These are phyloP conservation scores for Aspergillus incahuasiensis DNA, from an alignment of 495 filamentous ascomycete species.

Conservation along the genomic window DNA sequence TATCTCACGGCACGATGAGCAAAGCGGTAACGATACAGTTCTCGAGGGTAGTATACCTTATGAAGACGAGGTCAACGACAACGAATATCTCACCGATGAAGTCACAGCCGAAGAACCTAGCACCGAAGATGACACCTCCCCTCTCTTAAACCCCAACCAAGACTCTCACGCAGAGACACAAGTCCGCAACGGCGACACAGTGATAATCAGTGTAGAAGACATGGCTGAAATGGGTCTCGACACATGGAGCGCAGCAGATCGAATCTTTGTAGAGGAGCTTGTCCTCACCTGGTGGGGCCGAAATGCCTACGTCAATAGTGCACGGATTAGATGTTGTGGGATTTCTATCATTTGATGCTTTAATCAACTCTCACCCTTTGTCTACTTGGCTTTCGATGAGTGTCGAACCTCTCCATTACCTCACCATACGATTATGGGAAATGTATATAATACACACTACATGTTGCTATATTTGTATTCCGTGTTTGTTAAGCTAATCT, in stretches of 20 bases:
- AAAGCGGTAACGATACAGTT: slow-evolving; percentile 43
- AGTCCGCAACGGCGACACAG: slow-evolving; percentile 24
- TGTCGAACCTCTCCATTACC: neutral
- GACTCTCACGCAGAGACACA: neutral
- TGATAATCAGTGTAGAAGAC: slow-evolving; percentile 63
- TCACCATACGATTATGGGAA: neutral
- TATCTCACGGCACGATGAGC: slow-evolving; percentile 52
- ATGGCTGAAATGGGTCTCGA: slow-evolving; percentile 80
- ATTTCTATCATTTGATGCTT: slow-evolving; percentile 62
- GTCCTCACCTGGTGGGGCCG: slow-evolving; percentile 67
- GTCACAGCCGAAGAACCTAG: slow-evolving; percentile 30
- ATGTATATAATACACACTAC: neutral
- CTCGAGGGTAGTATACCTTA: slow-evolving; percentile 6
- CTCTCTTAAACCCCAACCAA: slow-evolving; percentile 23
- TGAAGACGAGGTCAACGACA: slow-evolving; percentile 39
- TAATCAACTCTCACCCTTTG: neutral
- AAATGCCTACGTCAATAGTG: slow-evolving; percentile 62
- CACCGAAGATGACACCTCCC: slow-evolving; percentile 24
- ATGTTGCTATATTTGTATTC: neutral
- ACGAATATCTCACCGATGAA: slow-evolving; percentile 16
- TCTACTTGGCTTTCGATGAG: neutral
- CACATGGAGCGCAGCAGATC: slow-evolving; percentile 75
- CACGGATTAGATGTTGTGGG: slow-evolving; percentile 75
- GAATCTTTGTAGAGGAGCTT: slow-evolving; percentile 65
- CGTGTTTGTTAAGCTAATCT: neutral